A percentile compares a stretch with the other conserved stretches of the same genome.
Evolutionary conservation across 1,284 basidiomycete species (phyloP).

Genomic region (Leccinum griseonigrum): DNA sequence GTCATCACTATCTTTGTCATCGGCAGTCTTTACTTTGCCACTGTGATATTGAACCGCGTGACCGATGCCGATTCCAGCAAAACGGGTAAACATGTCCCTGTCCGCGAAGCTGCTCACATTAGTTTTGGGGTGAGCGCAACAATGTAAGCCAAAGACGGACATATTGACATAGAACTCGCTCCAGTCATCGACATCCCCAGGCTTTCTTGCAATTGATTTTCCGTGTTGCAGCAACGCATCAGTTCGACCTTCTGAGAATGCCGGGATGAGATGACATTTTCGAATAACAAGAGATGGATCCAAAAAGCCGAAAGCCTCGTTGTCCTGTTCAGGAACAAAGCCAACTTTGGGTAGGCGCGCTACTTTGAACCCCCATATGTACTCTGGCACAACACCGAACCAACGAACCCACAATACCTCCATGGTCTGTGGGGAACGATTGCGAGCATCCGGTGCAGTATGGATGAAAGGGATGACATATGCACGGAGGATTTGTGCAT

Average conservation of each 20-base stretch:
- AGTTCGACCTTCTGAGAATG: background rate
- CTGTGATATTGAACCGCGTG: no score
- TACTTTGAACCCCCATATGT: background rate
- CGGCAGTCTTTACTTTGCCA: no score
- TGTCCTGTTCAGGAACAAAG: background rate
- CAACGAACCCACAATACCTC: no score
- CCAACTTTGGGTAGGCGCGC: background rate
- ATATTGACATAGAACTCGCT: background rate
- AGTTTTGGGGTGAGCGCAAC: background rate
- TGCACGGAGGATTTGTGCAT: background rate
- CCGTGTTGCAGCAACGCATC: background rate
- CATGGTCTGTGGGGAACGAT: background rate
- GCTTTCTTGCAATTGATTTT: background rate
- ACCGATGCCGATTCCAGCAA: no score
- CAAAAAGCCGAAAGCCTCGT: background rate
- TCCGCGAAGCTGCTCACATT: background rate
- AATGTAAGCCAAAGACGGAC: background rate
- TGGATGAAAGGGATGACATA: background rate
- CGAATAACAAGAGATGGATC: background rate
- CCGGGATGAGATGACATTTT: background rate
- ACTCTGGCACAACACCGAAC: no score
- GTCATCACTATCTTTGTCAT: no score
- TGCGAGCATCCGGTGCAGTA: background rate
- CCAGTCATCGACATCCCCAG: background rate
- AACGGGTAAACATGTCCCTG: background rate